A percentile compares a stretch with the other conserved stretches of the same genome.
Conservation (phyloP, 352 stramenopile species). For the Pythium sp. region DNA sequence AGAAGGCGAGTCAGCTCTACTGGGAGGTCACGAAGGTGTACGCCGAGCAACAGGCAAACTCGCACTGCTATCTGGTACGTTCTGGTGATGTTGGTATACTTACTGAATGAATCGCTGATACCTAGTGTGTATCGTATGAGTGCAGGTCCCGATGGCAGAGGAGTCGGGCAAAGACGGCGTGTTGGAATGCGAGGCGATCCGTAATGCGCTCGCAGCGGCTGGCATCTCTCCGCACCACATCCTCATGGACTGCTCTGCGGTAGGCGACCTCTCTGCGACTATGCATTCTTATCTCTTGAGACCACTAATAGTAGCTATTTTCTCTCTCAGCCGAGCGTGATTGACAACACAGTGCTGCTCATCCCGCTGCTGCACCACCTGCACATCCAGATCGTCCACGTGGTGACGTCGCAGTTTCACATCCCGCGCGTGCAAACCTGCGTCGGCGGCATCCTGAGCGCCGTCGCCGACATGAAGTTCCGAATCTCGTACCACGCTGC, state of each 20-base stretch:
- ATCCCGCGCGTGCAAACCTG: conserved; percentile 28
- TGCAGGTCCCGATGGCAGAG: conserved; percentile 34
- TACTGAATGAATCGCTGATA: too few relatives aligned
- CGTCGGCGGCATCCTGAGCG: conserved; percentile 28
- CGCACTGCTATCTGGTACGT: conserved; percentile 43
- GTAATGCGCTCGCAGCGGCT: conserved; percentile 44
- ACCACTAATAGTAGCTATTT: too few relatives aligned
- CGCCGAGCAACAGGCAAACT: conserved; percentile 32
- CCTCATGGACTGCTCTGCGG: conserved; percentile 63
- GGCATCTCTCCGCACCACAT: conserved; percentile 67
- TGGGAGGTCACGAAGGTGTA: conserved; percentile 43
- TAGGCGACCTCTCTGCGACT: conserved; percentile 20
- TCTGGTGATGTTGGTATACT: too few relatives aligned
- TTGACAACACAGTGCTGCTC: conserved; percentile 38
- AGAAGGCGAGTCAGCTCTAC: conserved; percentile 48
- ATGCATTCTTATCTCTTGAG: neutral
- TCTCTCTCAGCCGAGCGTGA: conserved; percentile 27
- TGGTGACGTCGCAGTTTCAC: conserved; percentile 39
- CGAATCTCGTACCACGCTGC: conserved; percentile 29
- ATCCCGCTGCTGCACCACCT: conserved; percentile 28
- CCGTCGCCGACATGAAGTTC: conserved; percentile 22
- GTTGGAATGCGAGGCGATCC: conserved; percentile 45
- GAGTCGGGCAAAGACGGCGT: conserved; percentile 39
- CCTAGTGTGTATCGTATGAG: neutral
- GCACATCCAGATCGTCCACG: conserved; percentile 29